phyloP scores from a whole-genome alignment of 2,329 filamentous ascomycete genomes.

The Chaetomiaceae sp. region DNA sequence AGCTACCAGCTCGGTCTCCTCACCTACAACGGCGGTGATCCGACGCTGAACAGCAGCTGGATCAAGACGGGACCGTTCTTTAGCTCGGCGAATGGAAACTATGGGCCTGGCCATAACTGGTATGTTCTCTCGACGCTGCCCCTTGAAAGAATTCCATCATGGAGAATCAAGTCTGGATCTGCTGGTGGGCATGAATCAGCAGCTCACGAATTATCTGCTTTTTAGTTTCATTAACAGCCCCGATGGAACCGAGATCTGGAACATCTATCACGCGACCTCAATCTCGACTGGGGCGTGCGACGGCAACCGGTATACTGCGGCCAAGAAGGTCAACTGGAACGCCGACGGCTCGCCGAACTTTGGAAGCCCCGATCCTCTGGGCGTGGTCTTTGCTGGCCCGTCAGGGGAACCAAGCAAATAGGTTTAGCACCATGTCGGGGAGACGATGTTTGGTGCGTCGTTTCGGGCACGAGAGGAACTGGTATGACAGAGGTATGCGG shows the following conservation, averaged over 20 bases:
- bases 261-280: slow-evolving; percentile 52
- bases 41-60: slow-evolving; percentile 42
- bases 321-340: slow-evolving; percentile 47
- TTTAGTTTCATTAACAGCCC: slow-evolving; percentile 56
- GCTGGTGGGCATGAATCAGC: too few species aligned
- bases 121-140: not conserved
- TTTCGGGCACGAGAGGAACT: too few species aligned
- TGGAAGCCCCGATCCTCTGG: slow-evolving; percentile 29
- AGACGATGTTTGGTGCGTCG: too few species aligned
- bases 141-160: too few species aligned
- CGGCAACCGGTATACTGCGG: slow-evolving; percentile 50
- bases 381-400: slow-evolving; percentile 7
- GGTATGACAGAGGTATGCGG: too few species aligned
- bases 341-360: slow-evolving; percentile 50
- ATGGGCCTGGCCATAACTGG: slow-evolving; percentile 51
- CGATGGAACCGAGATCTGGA: slow-evolving; percentile 50
- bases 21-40: slow-evolving; percentile 51
- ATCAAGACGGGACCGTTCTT: slow-evolving; percentile 49
- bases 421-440: too few species aligned
- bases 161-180: too few species aligned
- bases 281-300: slow-evolving; percentile 48
- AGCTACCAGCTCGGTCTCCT: slow-evolving; percentile 51
- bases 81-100: slow-evolving; percentile 51
- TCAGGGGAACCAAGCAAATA: too few species aligned
- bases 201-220: too few species aligned